Evolutionary conservation across 2,329 filamentous ascomycete species (phyloP).

Genomic region (Neonectria punicea): DNA sequence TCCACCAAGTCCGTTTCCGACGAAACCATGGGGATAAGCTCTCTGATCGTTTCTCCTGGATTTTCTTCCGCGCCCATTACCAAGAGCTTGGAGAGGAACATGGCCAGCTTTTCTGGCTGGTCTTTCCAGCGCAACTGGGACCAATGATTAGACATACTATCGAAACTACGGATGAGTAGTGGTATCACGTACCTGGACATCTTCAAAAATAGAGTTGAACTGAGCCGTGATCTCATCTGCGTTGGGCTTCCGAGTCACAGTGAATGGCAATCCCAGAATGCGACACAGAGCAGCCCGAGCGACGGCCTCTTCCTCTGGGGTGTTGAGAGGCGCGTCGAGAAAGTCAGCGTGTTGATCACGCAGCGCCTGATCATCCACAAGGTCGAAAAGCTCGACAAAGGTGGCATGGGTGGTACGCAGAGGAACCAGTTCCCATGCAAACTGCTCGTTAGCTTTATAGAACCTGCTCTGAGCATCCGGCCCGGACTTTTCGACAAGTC

Average conservation of each 20-base stretch:
- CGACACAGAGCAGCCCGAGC: background rate
- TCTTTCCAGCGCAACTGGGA: background rate
- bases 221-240: background rate
- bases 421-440: background rate
- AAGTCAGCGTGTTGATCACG: background rate
- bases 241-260: background rate
- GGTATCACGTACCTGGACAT: background rate
- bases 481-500: background rate
- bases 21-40: background rate
- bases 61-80: background rate
- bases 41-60: background rate
- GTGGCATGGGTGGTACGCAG: background rate
- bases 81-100: background rate
- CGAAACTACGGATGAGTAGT: background rate
- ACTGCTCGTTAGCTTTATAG: background rate
- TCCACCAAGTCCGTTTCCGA: background rate
- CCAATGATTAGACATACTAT: background rate
- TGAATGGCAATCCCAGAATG: background rate
- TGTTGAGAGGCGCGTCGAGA: background rate
- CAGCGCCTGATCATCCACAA: background rate
- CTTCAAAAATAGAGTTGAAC: background rate
- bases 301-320: background rate
- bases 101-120: background rate
- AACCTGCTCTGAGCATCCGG: background rate
- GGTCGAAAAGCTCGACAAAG: background rate